Evolutionary conservation across 495 filamentous ascomycete genomes (phyloP).

Genomic region (Lasiosphaeria ovina): DNA sequence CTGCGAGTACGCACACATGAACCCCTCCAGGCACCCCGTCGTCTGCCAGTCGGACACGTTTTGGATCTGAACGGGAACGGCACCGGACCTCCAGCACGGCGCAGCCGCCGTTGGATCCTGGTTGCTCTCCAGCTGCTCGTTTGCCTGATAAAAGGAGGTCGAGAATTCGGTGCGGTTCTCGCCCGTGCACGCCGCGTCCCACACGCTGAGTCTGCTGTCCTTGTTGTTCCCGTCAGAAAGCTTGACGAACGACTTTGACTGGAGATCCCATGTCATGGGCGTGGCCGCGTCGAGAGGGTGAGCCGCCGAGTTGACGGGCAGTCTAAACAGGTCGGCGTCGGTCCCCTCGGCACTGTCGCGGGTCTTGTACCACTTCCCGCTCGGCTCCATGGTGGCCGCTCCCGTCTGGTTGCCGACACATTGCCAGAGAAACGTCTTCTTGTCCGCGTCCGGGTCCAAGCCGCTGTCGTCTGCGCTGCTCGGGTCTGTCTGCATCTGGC

Average conservation of each 20-base stretch:
- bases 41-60: conserved; percentile 31
- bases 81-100: conserved; percentile 36
- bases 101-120: conserved; percentile 28
- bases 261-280: conserved; percentile 13
- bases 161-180: conserved; percentile 31
- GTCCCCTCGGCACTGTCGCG: conserved; percentile 9
- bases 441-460: background rate
- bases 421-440: conserved; percentile 27
- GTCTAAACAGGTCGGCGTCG: conserved; percentile 9
- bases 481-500: conserved; percentile 28
- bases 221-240: background rate
- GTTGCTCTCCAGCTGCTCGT: conserved; percentile 10
- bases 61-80: conserved; percentile 37
- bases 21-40: conserved; percentile 38
- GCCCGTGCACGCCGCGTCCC: conserved; percentile 35
- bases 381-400: conserved; percentile 24
- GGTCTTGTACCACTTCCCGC: conserved; percentile 43
- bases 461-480: background rate
- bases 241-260: conserved; percentile 13
- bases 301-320: conserved; percentile 29
- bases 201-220: conserved; percentile 17
- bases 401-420: conserved; percentile 39
- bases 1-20: conserved; percentile 34
- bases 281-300: conserved; percentile 25
- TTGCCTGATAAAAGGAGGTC: conserved; percentile 30